Conservation (phyloP, 768 basidiomycete genomes). For the Omphalotus guepiniiformis region DNA sequence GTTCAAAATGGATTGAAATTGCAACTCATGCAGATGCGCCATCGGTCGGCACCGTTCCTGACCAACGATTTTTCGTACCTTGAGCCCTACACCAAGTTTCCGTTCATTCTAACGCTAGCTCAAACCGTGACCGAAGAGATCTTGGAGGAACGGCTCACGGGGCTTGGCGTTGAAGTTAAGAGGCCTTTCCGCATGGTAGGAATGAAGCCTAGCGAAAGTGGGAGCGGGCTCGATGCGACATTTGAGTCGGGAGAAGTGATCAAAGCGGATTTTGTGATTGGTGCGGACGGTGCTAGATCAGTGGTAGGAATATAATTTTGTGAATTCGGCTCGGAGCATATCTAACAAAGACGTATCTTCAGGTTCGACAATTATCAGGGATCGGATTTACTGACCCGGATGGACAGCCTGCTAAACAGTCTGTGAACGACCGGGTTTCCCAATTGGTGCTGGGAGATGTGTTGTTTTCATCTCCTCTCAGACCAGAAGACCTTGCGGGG, state of each 20-base stretch:
- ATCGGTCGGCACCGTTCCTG: conserved; percentile 14
- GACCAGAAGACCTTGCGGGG: background rate
- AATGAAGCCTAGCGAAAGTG: conserved; percentile 15
- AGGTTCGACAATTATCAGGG: conserved; percentile 34
- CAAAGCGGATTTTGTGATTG: conserved; percentile 29
- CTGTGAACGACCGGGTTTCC: conserved; percentile 19
- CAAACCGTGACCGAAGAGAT: conserved; percentile 35
- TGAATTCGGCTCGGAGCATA: conserved; percentile 28
- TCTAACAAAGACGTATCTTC: background rate
- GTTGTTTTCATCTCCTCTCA: conserved; percentile 19
- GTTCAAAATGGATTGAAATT: conserved; percentile 26
- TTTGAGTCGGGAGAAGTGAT: background rate
- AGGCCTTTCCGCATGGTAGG: conserved; percentile 29
- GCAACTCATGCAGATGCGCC: conserved; percentile 14
- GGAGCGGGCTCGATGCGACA: background rate
- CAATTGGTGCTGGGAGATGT: conserved; percentile 40
- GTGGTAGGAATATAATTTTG: conserved; percentile 20
- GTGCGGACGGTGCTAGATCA: conserved; percentile 44
- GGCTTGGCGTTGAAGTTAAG: conserved; percentile 23
- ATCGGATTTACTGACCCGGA: conserved; percentile 37
- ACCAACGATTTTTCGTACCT: conserved; percentile 23
- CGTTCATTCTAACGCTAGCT: conserved; percentile 29
- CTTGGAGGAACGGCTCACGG: conserved; percentile 26
- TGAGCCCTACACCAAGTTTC: conserved; percentile 28
- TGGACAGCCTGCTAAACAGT: conserved; percentile 14